phyloP scores from a whole-genome alignment of 345 rosid species.

The Leavenworthia alabamica region DNA sequence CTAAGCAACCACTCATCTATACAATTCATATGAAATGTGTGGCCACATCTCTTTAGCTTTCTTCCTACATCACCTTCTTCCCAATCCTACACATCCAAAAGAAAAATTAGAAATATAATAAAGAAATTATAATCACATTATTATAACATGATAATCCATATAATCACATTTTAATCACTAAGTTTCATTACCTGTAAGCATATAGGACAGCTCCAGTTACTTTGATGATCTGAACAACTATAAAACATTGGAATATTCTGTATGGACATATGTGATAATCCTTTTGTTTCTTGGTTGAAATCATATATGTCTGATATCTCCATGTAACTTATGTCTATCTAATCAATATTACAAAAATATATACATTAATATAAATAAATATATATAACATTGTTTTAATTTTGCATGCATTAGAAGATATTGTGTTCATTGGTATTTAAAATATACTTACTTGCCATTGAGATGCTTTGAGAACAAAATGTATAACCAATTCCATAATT shows the following conservation, averaged over 20 bases:
- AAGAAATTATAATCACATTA: too few relatives aligned
- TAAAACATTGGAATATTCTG: conserved; percentile 39
- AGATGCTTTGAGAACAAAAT: conserved; percentile 72
- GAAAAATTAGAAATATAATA: not conserved
- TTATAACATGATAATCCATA: too few relatives aligned
- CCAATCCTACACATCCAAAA: conserved; percentile 43
- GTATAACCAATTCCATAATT: conserved; percentile 69
- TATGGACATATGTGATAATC: conserved; percentile 37
- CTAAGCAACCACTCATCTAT: conserved; percentile 61
- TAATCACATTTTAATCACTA: too few relatives aligned
- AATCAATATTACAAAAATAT: not conserved
- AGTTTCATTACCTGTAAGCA: conserved; percentile 56
- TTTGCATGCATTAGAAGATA: not conserved
- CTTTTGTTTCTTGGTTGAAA: conserved; percentile 36
- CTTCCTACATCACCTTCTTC: conserved; percentile 51
- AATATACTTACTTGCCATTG: conserved; percentile 76
- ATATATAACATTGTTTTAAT: not conserved
- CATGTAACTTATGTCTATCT: conserved; percentile 52
- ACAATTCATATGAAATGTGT: conserved; percentile 57
- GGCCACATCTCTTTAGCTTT: conserved; percentile 56
- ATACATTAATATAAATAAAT: not conserved
- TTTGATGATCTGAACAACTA: conserved; percentile 9
- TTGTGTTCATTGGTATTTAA: not conserved
- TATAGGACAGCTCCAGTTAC: conserved; percentile 41
- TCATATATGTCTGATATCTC: conserved; percentile 60